Evolutionary conservation across 1,284 basidiomycete genomes (phyloP).

Genomic region (Leccinum laetum): DNA sequence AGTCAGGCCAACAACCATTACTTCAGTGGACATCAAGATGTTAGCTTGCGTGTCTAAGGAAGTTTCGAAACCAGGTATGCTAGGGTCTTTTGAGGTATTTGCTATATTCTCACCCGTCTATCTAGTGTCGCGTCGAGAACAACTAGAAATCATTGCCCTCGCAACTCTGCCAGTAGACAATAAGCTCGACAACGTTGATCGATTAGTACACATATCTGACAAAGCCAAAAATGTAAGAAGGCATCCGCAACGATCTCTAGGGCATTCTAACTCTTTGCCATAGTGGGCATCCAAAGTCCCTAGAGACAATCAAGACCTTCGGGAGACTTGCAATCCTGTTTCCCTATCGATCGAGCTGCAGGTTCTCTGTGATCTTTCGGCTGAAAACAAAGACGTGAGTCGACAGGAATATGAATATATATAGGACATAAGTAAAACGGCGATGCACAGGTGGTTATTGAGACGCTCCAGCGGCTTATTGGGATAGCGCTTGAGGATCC

Average conservation of each 20-base stretch:
- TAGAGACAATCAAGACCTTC: neutral
- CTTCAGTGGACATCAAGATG: conserved; percentile 20
- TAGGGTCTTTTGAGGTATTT: neutral
- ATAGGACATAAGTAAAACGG: neutral
- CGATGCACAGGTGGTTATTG: conserved; percentile 13
- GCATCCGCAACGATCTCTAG: neutral
- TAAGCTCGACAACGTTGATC: conserved; percentile 5
- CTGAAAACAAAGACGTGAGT: conserved; percentile 22
- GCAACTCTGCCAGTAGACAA: conserved; percentile 23
- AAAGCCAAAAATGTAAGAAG: conserved; percentile 25
- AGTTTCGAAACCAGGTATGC: conserved; percentile 14
- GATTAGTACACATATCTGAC: conserved; percentile 17
- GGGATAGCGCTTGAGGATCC: conserved; percentile 35
- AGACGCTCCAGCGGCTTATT: conserved; percentile 33
- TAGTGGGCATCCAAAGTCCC: conserved; percentile 19
- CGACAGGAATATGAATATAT: neutral
- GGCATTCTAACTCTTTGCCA: conserved; percentile 9
- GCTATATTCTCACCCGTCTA: neutral
- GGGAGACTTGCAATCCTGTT: conserved; percentile 14
- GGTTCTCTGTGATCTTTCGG: conserved; percentile 17
- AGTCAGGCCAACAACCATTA: conserved; percentile 13
- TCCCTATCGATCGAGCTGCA: conserved; percentile 27
- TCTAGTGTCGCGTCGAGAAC: conserved; percentile 26
- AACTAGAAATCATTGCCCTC: conserved; percentile 25
- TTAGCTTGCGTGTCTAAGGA: conserved; percentile 11